Conservation (phyloP, 495 filamentous ascomycete genomes). For the Durotheca rogersii region DNA sequence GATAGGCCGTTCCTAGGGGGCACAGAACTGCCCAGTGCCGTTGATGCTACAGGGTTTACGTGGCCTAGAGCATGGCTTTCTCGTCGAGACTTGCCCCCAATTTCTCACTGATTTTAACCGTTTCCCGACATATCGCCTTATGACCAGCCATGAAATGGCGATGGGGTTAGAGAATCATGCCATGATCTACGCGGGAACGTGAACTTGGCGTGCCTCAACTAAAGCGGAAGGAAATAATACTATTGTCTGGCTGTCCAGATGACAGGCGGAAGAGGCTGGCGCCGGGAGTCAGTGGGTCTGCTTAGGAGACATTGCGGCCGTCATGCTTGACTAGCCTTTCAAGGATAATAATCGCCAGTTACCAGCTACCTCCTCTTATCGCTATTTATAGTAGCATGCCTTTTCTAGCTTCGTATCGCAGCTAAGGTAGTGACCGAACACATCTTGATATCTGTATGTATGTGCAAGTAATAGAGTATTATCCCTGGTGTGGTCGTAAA, state of each 20-base stretch:
- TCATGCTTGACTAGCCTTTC: no score
- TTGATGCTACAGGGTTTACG: slow-evolving; percentile 31
- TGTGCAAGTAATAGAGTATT: no score
- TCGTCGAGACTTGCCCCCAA: slow-evolving; percentile 20
- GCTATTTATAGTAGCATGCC: not conserved
- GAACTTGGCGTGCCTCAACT: slow-evolving; percentile 1
- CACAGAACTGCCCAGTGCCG: slow-evolving; percentile 31
- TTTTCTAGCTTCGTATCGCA: not conserved
- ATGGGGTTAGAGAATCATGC: slow-evolving; percentile 21
- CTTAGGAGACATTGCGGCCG: not conserved
- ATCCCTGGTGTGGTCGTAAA: no score
- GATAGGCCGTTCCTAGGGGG: slow-evolving; percentile 18
- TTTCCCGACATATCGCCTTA: slow-evolving; percentile 20
- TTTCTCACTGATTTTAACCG: slow-evolving; percentile 26
- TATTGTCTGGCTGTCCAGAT: slow-evolving; percentile 8
- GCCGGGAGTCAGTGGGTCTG: not conserved
- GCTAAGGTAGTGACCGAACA: not conserved
- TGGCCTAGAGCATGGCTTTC: slow-evolving; percentile 27
- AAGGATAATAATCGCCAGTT: not conserved
- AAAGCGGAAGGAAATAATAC: not conserved
- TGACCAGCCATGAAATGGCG: slow-evolving; percentile 18
- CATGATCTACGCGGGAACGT: slow-evolving; percentile 25
- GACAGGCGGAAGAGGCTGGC: slow-evolving; percentile 2
- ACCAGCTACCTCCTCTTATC: no score
- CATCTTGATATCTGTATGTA: no score